Evolutionary conservation across 352 stramenopile species (phyloP), one percentile per base, ranked within the genome.

Genomic region (Phytopythium cucurbitacearum): DNA sequence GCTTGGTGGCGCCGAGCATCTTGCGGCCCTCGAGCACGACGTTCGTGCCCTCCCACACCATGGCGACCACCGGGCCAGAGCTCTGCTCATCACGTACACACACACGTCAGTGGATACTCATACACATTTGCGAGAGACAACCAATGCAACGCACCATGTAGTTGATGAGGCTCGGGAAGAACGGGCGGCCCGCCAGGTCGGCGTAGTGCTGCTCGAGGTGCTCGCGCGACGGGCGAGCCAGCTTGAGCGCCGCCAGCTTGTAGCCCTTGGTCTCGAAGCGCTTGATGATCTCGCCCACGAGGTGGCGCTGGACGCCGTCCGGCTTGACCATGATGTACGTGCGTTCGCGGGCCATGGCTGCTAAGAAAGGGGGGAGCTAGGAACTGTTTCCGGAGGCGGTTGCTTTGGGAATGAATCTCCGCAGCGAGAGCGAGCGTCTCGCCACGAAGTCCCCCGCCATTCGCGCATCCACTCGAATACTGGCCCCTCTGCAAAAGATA

Each of bases 251-350:
- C 46, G 96, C 82, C 40, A 99, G 85, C 76, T 98, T 98, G 87
- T 96, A 99, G 64, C 97, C 96, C 85, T 98, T 98, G 62, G 85
- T 71, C 73, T 99, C 96, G 69, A 99, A 99, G 65, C 97, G 92
- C 59, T 87, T 89, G 81, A 99, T 98, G 72, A 99, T 98, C 76
- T 99, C 91, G 56, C 94, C 95, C 52, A 98, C 82, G 40, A 98
- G 70, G 71, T 88, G 65, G 64, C 96, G 89, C 80, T 99, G 95
- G 64, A 99, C 96, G 53, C 96, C 96, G 67, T 99, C 96, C 46
- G 96, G 96, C 88, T 99, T 99, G 80, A 99, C 96, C 94, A 96
- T 95, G 64, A 96, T 97, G 69, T 81, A 88, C 50, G 77, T 88
- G 53, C 71, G 74, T 81, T 88, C 77, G 58, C 67, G 72, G 40